A percentile compares a stretch with the other conserved stretches of the same genome.
phyloP scores from a whole-genome alignment of 164 flowering plant genomes.

The Protea cynaroides region DNA sequence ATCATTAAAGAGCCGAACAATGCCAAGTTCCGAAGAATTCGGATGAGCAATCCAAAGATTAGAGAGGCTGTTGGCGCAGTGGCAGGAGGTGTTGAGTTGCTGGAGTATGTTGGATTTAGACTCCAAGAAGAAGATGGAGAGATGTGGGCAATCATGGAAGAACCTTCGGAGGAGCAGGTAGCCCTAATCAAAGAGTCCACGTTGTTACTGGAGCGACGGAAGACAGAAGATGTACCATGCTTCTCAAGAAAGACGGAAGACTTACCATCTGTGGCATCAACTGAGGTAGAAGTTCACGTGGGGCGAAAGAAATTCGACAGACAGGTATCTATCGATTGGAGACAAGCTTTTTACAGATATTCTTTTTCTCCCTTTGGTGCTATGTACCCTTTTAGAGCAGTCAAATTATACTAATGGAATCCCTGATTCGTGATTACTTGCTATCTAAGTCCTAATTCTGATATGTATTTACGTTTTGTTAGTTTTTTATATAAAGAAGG shows the following conservation, averaged over 20 bases:
- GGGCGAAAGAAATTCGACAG: conserved; percentile 62
- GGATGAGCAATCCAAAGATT: conserved; percentile 88
- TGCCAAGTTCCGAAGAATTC: conserved; percentile 70
- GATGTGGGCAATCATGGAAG: conserved; percentile 82
- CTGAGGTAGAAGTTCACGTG: conserved; percentile 20
- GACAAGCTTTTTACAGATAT: no score
- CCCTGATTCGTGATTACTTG: no score
- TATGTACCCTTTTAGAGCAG: no score
- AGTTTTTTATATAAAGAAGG: no score
- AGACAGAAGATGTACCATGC: conserved; percentile 15
- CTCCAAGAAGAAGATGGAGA: conserved; percentile 70
- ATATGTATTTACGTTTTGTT: no score
- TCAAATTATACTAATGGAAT: no score
- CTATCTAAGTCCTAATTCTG: no score
- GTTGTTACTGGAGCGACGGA: conserved; percentile 42
- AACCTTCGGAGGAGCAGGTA: conserved; percentile 39
- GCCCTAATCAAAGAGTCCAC: conserved; percentile 35
- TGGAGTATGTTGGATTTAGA: conserved; percentile 75
- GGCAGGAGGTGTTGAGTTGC: conserved; percentile 71
- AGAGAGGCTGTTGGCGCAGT: conserved; percentile 69
- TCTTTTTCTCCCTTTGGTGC: no score
- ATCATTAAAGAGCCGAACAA: conserved; percentile 68
- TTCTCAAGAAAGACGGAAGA: conserved; percentile 6
- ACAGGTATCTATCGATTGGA: conserved; percentile 45
- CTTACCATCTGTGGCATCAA: conserved; percentile 20